Conservation (phyloP, 768 basidiomycete species). For the Tephrocybe sp. region DNA sequence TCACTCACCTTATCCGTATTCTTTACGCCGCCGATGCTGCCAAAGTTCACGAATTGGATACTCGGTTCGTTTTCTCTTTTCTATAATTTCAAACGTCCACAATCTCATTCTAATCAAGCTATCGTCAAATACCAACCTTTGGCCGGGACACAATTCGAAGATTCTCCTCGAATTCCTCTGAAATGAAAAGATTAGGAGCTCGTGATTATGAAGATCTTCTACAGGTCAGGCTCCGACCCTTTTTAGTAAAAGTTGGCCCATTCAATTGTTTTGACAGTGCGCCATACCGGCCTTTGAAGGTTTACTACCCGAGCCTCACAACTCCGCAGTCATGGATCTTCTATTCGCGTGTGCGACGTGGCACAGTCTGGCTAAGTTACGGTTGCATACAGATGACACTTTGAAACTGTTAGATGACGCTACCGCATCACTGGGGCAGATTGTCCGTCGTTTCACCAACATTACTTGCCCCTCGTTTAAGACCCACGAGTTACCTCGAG, state of each 20-base stretch:
- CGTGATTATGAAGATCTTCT: constrained; percentile 29
- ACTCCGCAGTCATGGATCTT: constrained; percentile 1
- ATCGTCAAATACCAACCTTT: constrained; percentile 29
- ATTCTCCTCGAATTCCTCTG: constrained; percentile 22
- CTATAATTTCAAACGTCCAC: background rate
- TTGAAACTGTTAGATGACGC: constrained; percentile 2
- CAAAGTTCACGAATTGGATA: background rate
- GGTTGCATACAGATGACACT: constrained; percentile 10
- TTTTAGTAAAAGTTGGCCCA: background rate
- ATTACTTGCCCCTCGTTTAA: constrained; percentile 1
- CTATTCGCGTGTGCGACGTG: constrained; percentile 9
- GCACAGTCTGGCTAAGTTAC: constrained; percentile 13
- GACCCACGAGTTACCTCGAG: constrained; percentile 10
- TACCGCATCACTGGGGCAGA: background rate
- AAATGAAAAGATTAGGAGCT: constrained; percentile 22
- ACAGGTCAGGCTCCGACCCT: constrained; percentile 17
- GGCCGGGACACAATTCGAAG: constrained; percentile 23
- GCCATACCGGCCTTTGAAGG: constrained; percentile 11
- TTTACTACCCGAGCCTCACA: constrained; percentile 7
- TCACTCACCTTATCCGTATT: constrained; percentile 25
- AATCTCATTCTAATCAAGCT: constrained; percentile 19
- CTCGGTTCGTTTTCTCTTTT: background rate
- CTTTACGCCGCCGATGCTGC: background rate
- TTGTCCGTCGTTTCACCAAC: constrained; percentile 1
- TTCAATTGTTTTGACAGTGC: background rate